Base-by-base conservation (phyloP, 2,329 filamentous ascomycete genomes). In the Diaporthe destruens region DNA sequence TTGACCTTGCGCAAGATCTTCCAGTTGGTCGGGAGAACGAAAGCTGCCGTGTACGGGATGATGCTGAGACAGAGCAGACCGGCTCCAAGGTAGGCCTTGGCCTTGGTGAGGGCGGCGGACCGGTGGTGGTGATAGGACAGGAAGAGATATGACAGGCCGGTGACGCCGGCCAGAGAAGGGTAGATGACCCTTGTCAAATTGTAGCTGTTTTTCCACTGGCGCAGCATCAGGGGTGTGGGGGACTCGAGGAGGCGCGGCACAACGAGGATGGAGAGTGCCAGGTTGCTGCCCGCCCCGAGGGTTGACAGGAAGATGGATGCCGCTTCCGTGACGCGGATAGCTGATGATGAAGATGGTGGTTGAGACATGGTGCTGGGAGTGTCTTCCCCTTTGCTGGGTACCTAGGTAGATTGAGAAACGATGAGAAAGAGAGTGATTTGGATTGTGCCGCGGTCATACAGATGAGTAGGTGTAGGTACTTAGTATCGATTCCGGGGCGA, bases 241-340 rank as follows among this genome's bases (percentile, higher is more conserved):
- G 87, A 86, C 72, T 87, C 82, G 72, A 91, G 84, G 11, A 91
- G 80, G 53, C 86, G 84, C 1, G 89, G 89, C 2, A 88, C 77
- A n/a, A 82, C 74, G 72, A 84, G 80, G 77, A 82, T 76, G 7
- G 86, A 89, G 69, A 85, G 73, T 55, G 80, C 76, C 57, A 84
- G 75, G 61, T 77, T 80, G 72, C 79, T 76, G 65, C 84, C 85
- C 9, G 81, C 77, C 3, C 86, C 77, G 70, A 85, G 83, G 29
- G 85, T 83, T 49, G 87, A 84, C 57, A 85, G 76, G 42, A 88
- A 86, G 74, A 91, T 82, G 71, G 86, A 85, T 7, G 87, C 77
- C 12, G 84, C 83, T 78, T 89, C 87, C 32, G 85, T 82, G 68
- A 85, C 76, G 72, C 86, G 83, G 63, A 89, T 36, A 11, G 51